Percentiles rank a stretch among this genome's conserved stretches.
Conservation (phyloP, 2,329 filamentous ascomycete species). For the Penicillium digitatum region DNA sequence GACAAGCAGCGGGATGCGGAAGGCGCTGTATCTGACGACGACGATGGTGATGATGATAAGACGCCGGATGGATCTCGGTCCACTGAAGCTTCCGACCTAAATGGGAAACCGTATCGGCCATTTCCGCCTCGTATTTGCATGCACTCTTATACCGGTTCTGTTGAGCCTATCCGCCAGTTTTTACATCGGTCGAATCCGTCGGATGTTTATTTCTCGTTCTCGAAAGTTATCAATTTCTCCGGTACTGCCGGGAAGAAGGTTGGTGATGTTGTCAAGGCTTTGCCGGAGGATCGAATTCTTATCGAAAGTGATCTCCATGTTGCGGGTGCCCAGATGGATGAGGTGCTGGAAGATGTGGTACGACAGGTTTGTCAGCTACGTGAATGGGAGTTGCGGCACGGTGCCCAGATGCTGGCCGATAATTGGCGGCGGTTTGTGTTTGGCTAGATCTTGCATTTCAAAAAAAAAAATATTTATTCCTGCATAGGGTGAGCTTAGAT, state of each 20-base stretch:
- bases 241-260: conserved; percentile 53
- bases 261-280: conserved; percentile 62
- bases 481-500: not conserved
- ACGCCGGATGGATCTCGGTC: not conserved
- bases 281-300: conserved; percentile 75
- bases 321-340: conserved; percentile 78
- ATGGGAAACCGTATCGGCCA: conserved; percentile 46
- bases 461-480: not conserved
- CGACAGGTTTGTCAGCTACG: conserved; percentile 73
- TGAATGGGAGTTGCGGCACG: conserved; percentile 70
- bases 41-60: conserved; percentile 6
- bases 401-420: conserved; percentile 60
- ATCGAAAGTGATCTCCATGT: conserved; percentile 87
- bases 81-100: not conserved
- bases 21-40: conserved; percentile 28
- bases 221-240: conserved; percentile 72
- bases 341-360: conserved; percentile 67
- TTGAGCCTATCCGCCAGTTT: conserved; percentile 74
- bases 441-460: conserved; percentile 43
- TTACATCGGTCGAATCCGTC: conserved; percentile 67
- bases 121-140: conserved; percentile 88
- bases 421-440: conserved; percentile 80
- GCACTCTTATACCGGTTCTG: conserved; percentile 83
- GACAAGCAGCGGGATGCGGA: conserved; percentile 33
- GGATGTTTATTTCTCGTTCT: conserved; percentile 84